Base-by-base conservation (phyloP, 495 filamentous ascomycete genomes). In the Aspergillus panamensis region DNA sequence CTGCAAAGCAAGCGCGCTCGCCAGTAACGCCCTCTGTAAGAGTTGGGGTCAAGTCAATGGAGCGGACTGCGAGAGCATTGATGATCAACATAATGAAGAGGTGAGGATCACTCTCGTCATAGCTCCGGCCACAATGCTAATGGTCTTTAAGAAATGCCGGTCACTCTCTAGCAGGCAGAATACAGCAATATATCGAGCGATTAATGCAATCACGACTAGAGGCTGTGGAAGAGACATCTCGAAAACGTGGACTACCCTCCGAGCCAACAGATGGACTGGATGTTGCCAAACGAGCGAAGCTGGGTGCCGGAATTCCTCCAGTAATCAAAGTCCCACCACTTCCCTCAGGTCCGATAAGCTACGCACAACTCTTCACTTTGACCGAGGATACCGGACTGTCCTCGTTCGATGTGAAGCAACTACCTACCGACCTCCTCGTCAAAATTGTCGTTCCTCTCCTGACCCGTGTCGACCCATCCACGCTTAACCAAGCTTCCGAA, bases 31-130 rank as follows among this genome's bases (percentile, higher is more conserved):
- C 89, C 4, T 88, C 86, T 65, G 80, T 82, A 32, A 91, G 87
- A 52, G 85, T 99, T 35, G 83, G 90, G 40, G 77, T 96, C 49
- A 90, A 88, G 72, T 96, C 92, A 1, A 94, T 97, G 85, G 94
- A 94, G 69, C 88, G 94, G 60, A 99, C 94, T 14, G 88, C 89
- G 1, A 82, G 91, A 54, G 82, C 88, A 55, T 71, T 99, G 39
- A 78, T 97, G 14, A 80, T 88, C 37, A 91, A 96, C 68, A 74
- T 96, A 33, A 73, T 85, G 55, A 90, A 88, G 73, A 83, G 84
- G 89, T 92, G 80, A 53, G 73, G 16, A 44, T 6, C 20, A 13
- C 31, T 32, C 35, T n/a, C 3, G 31, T n/a, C 48, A 30, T 30
- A 30, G 31, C 3, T 37, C n/a, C 13, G 13, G 32, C 19, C 13